Evolutionary conservation across 306 rosid species (phyloP), one percentile per base, ranked within the genome.

Genomic region (Delonix regia): DNA sequence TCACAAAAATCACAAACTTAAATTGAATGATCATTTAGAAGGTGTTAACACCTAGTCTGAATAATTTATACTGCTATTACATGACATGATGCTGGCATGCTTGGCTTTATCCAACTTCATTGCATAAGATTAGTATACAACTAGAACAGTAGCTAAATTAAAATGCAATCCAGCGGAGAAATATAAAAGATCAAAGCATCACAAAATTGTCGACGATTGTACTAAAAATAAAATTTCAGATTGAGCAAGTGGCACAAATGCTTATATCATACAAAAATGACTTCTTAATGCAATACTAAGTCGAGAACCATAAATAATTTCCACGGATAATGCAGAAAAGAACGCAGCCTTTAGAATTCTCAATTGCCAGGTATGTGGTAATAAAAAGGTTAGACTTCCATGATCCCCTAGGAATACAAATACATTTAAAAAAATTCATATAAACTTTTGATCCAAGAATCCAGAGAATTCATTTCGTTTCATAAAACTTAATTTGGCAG

Each of bases 341-440:
- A 42, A 44, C 18, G 42, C n/a, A 24, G 41, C 44, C 59, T 69
- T 44, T 47, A 68, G 47, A 42, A 56, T n/a, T 75, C 65, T 72
- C 48, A 45, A 48, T 53, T 68, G 19, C 75, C 69, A 59, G 33
- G 42, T 60, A 38, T 62, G 68, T 73, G 36, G 39, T 51, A 21
- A 88, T 53, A 57, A 38, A 61, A 36, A 36, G 38, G 70, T 61
- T 61, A 61, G 66, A 78, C 76, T 74, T 70, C 56, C 71, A 83
- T 55, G 52, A 41, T 56, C 41, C 68, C 64, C 27, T 11, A 33
- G 59, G 57, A 24, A 28, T 22, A 24, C 61, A 78, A 47, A 47
- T 51, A 45, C 13, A 24, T 2, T 10, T 39, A 9, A 16, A 48
- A 45, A 39, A 38, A 39, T 7, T 61, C 74, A 75, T 18, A 19